Base-by-base conservation (phyloP, 257 asterid species). In the Fraxinus anomala region DNA sequence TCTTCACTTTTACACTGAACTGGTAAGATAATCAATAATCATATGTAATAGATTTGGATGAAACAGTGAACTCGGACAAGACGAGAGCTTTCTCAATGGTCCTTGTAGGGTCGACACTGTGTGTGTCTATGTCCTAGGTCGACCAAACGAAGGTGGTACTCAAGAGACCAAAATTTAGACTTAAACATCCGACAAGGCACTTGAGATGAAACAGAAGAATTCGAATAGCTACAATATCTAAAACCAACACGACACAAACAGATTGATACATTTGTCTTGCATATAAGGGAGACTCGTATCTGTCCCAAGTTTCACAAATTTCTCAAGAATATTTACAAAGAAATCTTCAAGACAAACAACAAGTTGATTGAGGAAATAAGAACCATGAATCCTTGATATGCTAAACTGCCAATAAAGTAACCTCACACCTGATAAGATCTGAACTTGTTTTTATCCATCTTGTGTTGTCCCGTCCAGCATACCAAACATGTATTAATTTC, bases 241-340 rank as follows among this genome's bases (percentile, higher is more conserved):
- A 47, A 16, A 47, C 56, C n/a, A 13, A 44, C 54, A 44, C 19
- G 3, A 44, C 54, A 44, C 19, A 4, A 44, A 12, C 51, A 40
- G 5, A 44, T 44, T 13, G 54, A 44, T 0, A 44, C 54, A 44
- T 13, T 44, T 44, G 6, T 44, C 54, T 44, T 44, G 54, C 54
- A 13, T 14, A 44, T 44, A 13, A 40, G 3, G 14, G 13, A 40
- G 49, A 40, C 0, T 40, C 11, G 14, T 2, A 37, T 6, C 49
- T 40, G 28, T 56, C 13, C 66, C 13, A 56, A n/a, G 12, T n/a
- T 5, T 54, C 65, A 54, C 26, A 54, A 19, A 1, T 54, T 54
- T 54, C 10, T 5, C 10, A 6, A 54, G 24, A 54, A 56, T 80
- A 69, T 84, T 70, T 80, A 80, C 85, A 87, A 19, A 23, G 34